A percentile compares a stretch with the other conserved stretches of the same genome.
Conservation (phyloP, 208 protist species). For the Trypanosoma mega region DNA sequence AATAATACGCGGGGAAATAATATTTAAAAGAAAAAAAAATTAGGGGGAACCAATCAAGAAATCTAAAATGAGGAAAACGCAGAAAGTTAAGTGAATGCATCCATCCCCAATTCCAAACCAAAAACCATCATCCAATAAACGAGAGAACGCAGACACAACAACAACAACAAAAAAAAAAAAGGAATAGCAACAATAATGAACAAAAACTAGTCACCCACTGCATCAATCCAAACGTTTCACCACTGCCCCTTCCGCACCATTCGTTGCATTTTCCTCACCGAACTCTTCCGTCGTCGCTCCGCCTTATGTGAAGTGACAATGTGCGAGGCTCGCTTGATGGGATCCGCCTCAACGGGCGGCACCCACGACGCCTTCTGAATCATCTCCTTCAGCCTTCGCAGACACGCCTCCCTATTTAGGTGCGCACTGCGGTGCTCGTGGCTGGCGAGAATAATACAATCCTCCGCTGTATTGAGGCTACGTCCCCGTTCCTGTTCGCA, state of each 20-base stretch:
- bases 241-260: slow-evolving; percentile 25
- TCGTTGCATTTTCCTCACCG: slow-evolving; percentile 43
- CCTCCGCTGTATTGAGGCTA: slow-evolving; percentile 45
- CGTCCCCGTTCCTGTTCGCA: slow-evolving; percentile 39
- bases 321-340: slow-evolving; percentile 44
- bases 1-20: too few species aligned
- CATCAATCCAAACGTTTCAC: slow-evolving; percentile 1
- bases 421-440: slow-evolving; percentile 76
- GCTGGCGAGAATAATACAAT: slow-evolving; percentile 53
- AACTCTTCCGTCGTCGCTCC: slow-evolving; percentile 52
- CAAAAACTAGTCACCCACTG: too few species aligned
- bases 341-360: slow-evolving; percentile 54
- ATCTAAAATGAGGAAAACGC: too few species aligned
- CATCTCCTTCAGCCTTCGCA: slow-evolving; percentile 55
- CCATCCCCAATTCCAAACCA: too few species aligned
- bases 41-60: too few species aligned
- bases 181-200: too few species aligned
- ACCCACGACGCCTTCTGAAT: slow-evolving; percentile 77
- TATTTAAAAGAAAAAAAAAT: too few species aligned
- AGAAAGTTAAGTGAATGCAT: too few species aligned
- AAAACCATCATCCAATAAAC: too few species aligned
- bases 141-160: too few species aligned
- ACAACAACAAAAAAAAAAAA: too few species aligned
- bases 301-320: slow-evolving; percentile 52
- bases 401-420: slow-evolving; percentile 75